A percentile compares a stretch with the other conserved stretches of the same genome.
These are phyloP conservation scores for Austroboletus rostrupii DNA, from an alignment of 1,284 basidiomycete species.

Conservation along the genomic window DNA sequence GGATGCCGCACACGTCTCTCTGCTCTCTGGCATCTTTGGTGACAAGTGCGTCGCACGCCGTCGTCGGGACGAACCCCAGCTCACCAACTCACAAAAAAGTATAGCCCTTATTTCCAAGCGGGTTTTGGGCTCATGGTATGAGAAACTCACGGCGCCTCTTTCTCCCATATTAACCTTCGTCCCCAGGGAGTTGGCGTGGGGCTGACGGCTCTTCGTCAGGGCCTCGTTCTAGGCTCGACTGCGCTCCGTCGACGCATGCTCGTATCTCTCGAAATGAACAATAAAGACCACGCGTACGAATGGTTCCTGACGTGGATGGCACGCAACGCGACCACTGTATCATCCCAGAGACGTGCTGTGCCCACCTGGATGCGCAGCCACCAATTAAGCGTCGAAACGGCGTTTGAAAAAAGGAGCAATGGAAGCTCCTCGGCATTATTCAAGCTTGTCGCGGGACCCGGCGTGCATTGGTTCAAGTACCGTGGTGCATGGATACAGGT, in stretches of 20 bases:
- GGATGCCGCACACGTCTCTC: slow-evolving; percentile 8
- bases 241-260: slow-evolving; percentile 87
- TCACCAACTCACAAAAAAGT: slow-evolving; percentile 35
- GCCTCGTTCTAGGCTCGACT: slow-evolving; percentile 64
- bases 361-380: slow-evolving; percentile 72
- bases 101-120: slow-evolving; percentile 92
- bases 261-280: slow-evolving; percentile 94
- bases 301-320: slow-evolving; percentile 99
- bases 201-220: slow-evolving; percentile 71
- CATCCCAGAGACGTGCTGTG: slow-evolving; percentile 31
- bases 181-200: slow-evolving; percentile 82
- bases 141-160: not conserved
- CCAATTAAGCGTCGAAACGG: slow-evolving; percentile 93
- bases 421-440: slow-evolving; percentile 86
- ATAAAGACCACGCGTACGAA: slow-evolving; percentile 91
- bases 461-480: slow-evolving; percentile 92
- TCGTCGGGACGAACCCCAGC: not conserved
- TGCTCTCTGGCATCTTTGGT: slow-evolving; percentile 23
- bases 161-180: slow-evolving; percentile 4
- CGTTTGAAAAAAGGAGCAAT: slow-evolving; percentile 83
- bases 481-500: slow-evolving; percentile 94
- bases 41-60: slow-evolving; percentile 31
- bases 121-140: slow-evolving; percentile 93
- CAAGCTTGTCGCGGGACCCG: slow-evolving; percentile 92
- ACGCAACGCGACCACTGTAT: slow-evolving; percentile 43